Evolutionary conservation across 345 rosid species (phyloP), one percentile per base, ranked within the genome.

Genomic region (Lepidium sativum): DNA sequence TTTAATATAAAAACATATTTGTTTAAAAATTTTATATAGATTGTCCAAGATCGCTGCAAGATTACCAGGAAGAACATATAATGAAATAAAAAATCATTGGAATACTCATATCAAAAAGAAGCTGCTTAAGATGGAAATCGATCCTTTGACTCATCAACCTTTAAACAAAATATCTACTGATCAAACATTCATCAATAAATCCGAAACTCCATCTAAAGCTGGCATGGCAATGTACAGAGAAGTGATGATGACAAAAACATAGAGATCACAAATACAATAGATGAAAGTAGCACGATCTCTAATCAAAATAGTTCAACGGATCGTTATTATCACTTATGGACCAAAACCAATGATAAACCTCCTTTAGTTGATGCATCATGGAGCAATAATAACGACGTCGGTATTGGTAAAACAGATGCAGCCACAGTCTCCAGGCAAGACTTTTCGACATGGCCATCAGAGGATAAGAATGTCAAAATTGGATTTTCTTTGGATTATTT

Each of bases 21-120:
- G 2, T 3, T 12, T 9, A 20, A 15, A 16, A 20, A 1, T 5
- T 47, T 6, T 40, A 2, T 71, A 34, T 70, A 92, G 98, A 77
- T 92, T 97, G 98, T 92, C 98, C 9, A 92, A 87, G 76, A 92
- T 92, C 29, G 98, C 98, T 11, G 87, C 91, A 16, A 84, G 84
- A 63, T 71, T 92, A 48, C 98, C 97, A 0, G 98, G 98, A 50
- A 80, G 98, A 75, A 92, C 98, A 1, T 97, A 92, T 67, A 92
- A 92, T 20, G 98, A 92, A 69, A 92, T 89, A 21, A 92, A 92
- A 78, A 92, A 92, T 25, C 97, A 92, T 54, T 92, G 97, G 98
- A 92, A 92, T 72, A 92, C 98, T 42, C 98, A 92, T 61, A 92
- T 92, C 70, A 92, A 92, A 89, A 92, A 89, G 65, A 92, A 87